Evolutionary conservation across 2,329 filamentous ascomycete genomes (phyloP).

Genomic region (Apiospora pterosperma): DNA sequence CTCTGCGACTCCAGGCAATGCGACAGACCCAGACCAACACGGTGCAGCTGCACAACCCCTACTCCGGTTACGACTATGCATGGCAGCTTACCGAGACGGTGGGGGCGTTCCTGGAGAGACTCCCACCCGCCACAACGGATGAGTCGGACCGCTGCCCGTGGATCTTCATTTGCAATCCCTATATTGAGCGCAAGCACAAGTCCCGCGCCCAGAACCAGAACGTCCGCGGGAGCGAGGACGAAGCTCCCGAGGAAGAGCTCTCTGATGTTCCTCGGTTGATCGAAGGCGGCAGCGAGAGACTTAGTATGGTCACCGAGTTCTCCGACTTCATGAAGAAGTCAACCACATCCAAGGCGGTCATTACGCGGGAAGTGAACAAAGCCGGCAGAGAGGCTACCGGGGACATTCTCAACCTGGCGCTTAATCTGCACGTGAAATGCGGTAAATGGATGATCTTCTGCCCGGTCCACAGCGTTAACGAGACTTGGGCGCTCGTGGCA

Average conservation of each 20-base stretch:
- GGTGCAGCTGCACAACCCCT: slow-evolving; percentile 52
- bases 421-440: slow-evolving; percentile 51
- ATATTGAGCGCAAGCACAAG: slow-evolving; percentile 36
- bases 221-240: slow-evolving; percentile 44
- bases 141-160: slow-evolving; percentile 49
- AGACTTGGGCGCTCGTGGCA: slow-evolving; percentile 64
- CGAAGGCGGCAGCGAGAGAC: slow-evolving; percentile 48
- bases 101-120: slow-evolving; percentile 61
- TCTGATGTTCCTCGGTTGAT: slow-evolving; percentile 47
- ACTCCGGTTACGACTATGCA: slow-evolving; percentile 49
- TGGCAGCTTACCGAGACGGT: slow-evolving; percentile 64
- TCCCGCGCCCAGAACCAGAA: slow-evolving; percentile 29
- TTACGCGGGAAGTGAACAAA: slow-evolving; percentile 45
- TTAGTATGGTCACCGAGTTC: slow-evolving; percentile 44
- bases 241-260: slow-evolving; percentile 43
- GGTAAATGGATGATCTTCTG: slow-evolving; percentile 85
- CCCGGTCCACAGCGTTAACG: slow-evolving; percentile 48
- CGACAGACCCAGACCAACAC: slow-evolving; percentile 9
- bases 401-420: slow-evolving; percentile 60
- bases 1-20: slow-evolving; percentile 18
- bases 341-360: slow-evolving; percentile 29
- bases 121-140: slow-evolving; percentile 63
- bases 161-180: slow-evolving; percentile 72
- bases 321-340: slow-evolving; percentile 42
- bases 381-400: slow-evolving; percentile 46